A percentile compares a stretch with the other conserved stretches of the same genome.
Conservation (phyloP, 202 grass and related monocot species). For the Setaria viridis region DNA sequence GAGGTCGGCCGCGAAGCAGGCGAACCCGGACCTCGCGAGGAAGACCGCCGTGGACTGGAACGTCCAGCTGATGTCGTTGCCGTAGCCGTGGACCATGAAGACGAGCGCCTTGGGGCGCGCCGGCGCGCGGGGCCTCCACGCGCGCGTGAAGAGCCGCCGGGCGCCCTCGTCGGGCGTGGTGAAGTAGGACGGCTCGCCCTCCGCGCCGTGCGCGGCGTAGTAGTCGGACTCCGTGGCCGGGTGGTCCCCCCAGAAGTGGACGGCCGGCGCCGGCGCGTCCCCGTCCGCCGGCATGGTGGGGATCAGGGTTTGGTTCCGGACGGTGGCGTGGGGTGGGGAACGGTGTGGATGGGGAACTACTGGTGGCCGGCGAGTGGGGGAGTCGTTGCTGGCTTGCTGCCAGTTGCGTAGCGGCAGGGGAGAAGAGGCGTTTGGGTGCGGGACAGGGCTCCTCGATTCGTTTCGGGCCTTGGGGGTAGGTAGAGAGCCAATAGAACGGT, state of each 20-base stretch:
- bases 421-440: neutral
- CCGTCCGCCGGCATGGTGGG: constrained; percentile 37
- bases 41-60: constrained; percentile 83
- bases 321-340: neutral
- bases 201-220: constrained; percentile 67
- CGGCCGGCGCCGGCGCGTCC: neutral
- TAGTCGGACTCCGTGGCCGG: constrained; percentile 72
- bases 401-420: constrained; percentile 44
- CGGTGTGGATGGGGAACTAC: constrained; percentile 28
- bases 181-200: constrained; percentile 63
- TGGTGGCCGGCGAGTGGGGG: constrained; percentile 33
- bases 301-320: constrained; percentile 11
- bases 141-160: constrained; percentile 69
- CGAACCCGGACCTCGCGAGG: constrained; percentile 77
- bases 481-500: neutral
- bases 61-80: constrained; percentile 94
- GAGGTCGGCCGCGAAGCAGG: constrained; percentile 89
- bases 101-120: constrained; percentile 57
- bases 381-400: constrained; percentile 24
- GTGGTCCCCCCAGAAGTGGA: constrained; percentile 82
- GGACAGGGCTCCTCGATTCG: neutral
- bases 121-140: constrained; percentile 54
- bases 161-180: constrained; percentile 31
- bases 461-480: neutral
- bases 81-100: constrained; percentile 94